Base-by-base conservation (phyloP, 495 filamentous ascomycete species). In the Elasticomyces elasticus region DNA sequence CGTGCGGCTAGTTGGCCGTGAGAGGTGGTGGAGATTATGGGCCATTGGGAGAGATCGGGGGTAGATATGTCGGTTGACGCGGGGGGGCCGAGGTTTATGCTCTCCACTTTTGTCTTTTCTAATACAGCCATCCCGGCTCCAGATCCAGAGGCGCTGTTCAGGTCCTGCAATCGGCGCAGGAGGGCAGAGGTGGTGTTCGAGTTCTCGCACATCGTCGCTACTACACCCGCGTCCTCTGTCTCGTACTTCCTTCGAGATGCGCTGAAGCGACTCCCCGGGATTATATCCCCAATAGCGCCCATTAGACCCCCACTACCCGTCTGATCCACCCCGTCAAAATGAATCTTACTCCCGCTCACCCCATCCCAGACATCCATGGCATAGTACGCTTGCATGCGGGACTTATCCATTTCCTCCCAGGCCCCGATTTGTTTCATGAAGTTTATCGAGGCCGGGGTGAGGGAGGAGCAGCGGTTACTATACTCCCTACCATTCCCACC, bases 341-440 rank as follows among this genome's bases (percentile, higher is more conserved):
- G 82, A 66, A 99, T 94, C 43, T 81, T 77, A 33, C 89, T 84
- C 50, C 79, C 86, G 15, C 85, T 84, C 51, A 95, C 81, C 51
- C 92, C 92, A 69, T 99, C 92, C 92, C 92, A 99, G 10, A 98
- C 91, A 58, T 83, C 72, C 92, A 99, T 99, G 56, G 87, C 84
- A 40, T 91, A 79, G 67, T 96, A 99, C 1, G 79, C 73, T 68
- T 95, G 90, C 13, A 89, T 77, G n/a, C 94, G 77, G 2, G 75
- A 69, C 9, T 64, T 62, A 50, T 85, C 74, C 25, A 94, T 65
- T 62, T 90, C 79, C n/a, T 74, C 68, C 91, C 91, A 99, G 7
- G 85, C 92, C 19, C 90, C 91, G 50, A 92, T 90, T 3, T 69
- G 62, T 49, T 66, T 49, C 12, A 74, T 60, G 50, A 71, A 69